Evolutionary conservation across 2,329 filamentous ascomycete genomes (phyloP).

Genomic region (Ceratocystis diversiconidia): DNA sequence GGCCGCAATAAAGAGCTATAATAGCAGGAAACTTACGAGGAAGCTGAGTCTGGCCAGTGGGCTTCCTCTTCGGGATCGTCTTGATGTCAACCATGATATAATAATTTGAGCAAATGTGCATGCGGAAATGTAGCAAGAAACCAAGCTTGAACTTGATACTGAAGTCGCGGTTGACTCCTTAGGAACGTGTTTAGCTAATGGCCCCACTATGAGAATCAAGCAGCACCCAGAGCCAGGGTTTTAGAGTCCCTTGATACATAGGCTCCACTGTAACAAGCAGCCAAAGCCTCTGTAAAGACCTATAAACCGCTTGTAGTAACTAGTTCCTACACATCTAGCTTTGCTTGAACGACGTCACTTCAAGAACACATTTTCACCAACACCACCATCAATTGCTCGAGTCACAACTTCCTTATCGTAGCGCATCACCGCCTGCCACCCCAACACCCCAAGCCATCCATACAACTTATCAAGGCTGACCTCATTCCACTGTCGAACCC

Average conservation of each 20-base stretch:
- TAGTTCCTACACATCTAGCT: neutral
- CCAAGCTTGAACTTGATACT: neutral
- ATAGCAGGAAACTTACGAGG: conserved; percentile 47
- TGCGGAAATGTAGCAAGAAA: neutral
- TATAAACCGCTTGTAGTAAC: neutral
- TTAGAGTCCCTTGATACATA: neutral
- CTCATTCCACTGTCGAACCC: neutral
- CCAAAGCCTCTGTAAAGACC: neutral
- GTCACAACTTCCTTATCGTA: neutral
- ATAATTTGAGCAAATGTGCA: neutral
- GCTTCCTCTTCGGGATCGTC: conserved; percentile 40
- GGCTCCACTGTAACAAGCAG: neutral
- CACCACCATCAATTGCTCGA: neutral
- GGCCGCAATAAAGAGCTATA: neutral
- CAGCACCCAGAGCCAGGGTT: neutral
- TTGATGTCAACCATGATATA: conserved; percentile 13
- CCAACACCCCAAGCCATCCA: neutral
- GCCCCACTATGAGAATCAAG: neutral
- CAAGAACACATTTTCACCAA: conserved; percentile 1
- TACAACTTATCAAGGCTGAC: neutral
- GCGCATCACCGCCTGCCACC: neutral
- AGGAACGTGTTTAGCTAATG: neutral
- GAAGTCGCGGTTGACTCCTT: neutral
- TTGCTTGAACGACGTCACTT: neutral
- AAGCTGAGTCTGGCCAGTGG: conserved; percentile 71